Percentiles rank a stretch among this genome's conserved stretches.
Conservation (phyloP, 208 protist species). For the Leishmania major region DNA sequence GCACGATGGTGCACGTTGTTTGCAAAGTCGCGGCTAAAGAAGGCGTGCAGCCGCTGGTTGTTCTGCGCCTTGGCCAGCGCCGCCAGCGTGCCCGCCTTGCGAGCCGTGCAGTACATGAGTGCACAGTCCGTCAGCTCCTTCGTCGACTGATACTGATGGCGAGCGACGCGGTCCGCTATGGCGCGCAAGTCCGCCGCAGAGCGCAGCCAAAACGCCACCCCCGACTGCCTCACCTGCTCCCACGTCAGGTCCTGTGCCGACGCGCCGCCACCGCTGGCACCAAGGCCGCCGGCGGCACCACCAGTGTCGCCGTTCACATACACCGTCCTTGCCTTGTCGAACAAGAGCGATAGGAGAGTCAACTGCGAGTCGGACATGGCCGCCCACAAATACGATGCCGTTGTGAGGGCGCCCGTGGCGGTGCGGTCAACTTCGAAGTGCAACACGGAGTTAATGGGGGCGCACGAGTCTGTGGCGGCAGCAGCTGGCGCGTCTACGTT, state of each 20-base stretch:
- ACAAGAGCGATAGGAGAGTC: slow-evolving; percentile 46
- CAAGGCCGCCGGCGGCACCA: background rate
- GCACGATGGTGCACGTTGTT: slow-evolving; percentile 56
- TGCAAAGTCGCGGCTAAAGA: slow-evolving; percentile 91
- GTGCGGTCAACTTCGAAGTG: slow-evolving; percentile 54
- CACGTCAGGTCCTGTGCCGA: slow-evolving; percentile 37
- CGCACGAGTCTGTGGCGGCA: slow-evolving; percentile 9
- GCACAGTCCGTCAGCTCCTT: slow-evolving; percentile 78
- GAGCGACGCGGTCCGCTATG: slow-evolving; percentile 78
- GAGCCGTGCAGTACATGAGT: slow-evolving; percentile 89
- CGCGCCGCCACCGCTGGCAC: background rate
- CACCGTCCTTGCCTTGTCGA: slow-evolving; percentile 28
- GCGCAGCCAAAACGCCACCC: slow-evolving; percentile 74
- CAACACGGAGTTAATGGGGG: slow-evolving; percentile 39
- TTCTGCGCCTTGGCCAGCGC: slow-evolving; percentile 90
- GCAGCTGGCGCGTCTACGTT: slow-evolving; percentile 3
- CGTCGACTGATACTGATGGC: slow-evolving; percentile 73
- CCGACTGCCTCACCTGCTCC: slow-evolving; percentile 63
- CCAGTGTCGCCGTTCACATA: slow-evolving; percentile 20
- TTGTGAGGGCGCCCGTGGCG: slow-evolving; percentile 41
- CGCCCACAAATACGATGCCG: slow-evolving; percentile 57
- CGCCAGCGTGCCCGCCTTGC: slow-evolving; percentile 83
- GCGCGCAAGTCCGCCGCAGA: slow-evolving; percentile 54
- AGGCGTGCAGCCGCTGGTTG: slow-evolving; percentile 80
- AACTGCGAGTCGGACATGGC: slow-evolving; percentile 73